Conservation (phyloP, 2,329 filamentous ascomycete genomes). For the Fusarium verrucosum region DNA sequence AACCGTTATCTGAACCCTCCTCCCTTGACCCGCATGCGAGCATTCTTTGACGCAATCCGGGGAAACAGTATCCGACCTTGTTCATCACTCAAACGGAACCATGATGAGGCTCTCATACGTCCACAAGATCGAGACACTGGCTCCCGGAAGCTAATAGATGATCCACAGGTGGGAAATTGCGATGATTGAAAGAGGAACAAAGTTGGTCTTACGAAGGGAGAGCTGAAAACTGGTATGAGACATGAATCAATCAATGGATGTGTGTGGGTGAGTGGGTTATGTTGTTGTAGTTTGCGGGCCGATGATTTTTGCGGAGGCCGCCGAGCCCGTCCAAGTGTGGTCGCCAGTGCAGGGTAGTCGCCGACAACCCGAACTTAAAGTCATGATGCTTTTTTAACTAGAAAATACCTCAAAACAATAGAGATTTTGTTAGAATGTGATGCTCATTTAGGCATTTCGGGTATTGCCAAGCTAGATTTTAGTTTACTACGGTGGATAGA, state of each 20-base stretch:
- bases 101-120: neutral
- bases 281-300: constrained; percentile 12
- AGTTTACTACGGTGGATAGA: neutral
- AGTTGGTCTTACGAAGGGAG: constrained; percentile 25
- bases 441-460: neutral
- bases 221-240: constrained; percentile 32
- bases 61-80: neutral
- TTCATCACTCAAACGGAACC: neutral
- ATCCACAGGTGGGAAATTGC: constrained; percentile 13
- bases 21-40: constrained; percentile 1
- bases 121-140: constrained; percentile 6
- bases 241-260: constrained; percentile 5
- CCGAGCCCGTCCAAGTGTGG: neutral
- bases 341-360: constrained; percentile 13
- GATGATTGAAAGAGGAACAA: neutral
- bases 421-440: neutral
- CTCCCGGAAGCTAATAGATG: neutral
- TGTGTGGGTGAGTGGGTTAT: no score
- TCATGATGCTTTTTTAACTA: neutral
- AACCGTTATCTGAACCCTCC: neutral
- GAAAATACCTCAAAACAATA: neutral
- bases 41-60: constrained; percentile 21
- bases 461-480: neutral
- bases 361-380: neutral
- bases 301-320: constrained; percentile 15